Percentiles rank a stretch among this genome's conserved stretches.
These are phyloP conservation scores for Globisporangium mamillatum DNA, from an alignment of 352 stramenopile species.

Conservation along the genomic window DNA sequence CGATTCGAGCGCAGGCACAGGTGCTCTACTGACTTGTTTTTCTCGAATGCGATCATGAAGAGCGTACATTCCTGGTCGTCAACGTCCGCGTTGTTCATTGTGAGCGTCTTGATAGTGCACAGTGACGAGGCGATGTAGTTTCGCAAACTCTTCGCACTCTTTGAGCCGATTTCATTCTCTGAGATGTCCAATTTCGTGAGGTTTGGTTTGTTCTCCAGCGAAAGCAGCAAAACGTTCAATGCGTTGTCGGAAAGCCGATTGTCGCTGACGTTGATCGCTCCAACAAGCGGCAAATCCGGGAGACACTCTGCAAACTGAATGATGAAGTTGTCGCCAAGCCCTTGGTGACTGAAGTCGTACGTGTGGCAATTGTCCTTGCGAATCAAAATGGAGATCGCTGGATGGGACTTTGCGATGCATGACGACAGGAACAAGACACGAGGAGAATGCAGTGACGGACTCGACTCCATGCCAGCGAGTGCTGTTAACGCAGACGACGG, in stretches of 20 bases:
- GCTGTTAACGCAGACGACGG: background rate
- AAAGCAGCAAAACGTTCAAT: constrained; percentile 46
- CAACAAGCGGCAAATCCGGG: constrained; percentile 57
- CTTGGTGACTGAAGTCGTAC: constrained; percentile 64
- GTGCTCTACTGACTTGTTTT: constrained; percentile 68
- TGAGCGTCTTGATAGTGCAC: constrained; percentile 52
- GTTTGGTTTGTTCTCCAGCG: constrained; percentile 69
- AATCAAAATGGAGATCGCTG: constrained; percentile 44
- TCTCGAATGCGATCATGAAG: constrained; percentile 67
- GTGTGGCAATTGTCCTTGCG: constrained; percentile 39
- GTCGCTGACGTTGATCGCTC: constrained; percentile 59
- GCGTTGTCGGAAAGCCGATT: constrained; percentile 56
- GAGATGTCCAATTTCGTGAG: constrained; percentile 60
- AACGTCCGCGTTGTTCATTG: constrained; percentile 53
- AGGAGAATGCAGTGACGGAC: constrained; percentile 37
- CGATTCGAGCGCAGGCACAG: constrained; percentile 70
- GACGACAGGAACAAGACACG: constrained; percentile 46
- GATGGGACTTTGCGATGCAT: constrained; percentile 43
- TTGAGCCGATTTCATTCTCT: constrained; percentile 47
- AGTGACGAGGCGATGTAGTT: constrained; percentile 63
- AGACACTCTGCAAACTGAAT: constrained; percentile 57
- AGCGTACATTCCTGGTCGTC: constrained; percentile 66
- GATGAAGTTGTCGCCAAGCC: constrained; percentile 59
- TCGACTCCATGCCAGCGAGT: constrained; percentile 10
- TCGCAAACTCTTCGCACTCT: constrained; percentile 43